Evolutionary conservation across 495 filamentous ascomycete genomes (phyloP).

Genomic region (Podospora australis): DNA sequence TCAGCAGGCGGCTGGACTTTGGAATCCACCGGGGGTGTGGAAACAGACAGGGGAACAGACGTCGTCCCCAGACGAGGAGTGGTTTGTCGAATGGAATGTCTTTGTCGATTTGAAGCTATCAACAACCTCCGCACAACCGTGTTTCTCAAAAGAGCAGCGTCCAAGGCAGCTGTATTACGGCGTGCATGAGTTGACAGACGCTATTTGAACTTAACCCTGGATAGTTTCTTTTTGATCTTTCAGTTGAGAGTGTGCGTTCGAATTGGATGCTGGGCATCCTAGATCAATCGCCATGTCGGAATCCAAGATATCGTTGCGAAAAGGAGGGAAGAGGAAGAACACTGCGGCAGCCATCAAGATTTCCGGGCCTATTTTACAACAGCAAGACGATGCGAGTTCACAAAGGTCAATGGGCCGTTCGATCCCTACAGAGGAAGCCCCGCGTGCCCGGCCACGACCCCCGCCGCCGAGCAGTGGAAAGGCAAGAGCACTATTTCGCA

Average conservation of each 20-base stretch:
- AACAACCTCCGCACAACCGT: no score
- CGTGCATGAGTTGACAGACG: conserved; percentile 4
- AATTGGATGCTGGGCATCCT: conserved; percentile 1
- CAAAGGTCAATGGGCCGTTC: conserved; percentile 31
- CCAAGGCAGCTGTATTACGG: neutral
- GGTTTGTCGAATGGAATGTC: no score
- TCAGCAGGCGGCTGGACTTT: neutral
- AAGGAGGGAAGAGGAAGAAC: conserved; percentile 64
- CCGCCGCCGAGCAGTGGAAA: conserved; percentile 38
- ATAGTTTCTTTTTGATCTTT: no score
- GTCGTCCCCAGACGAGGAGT: no score
- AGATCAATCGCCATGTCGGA: conserved; percentile 48
- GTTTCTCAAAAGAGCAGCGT: no score
- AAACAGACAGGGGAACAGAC: conserved; percentile 8
- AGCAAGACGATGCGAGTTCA: conserved; percentile 27
- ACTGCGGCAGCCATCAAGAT: conserved; percentile 77
- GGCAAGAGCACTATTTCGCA: conserved; percentile 21
- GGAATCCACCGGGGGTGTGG: neutral
- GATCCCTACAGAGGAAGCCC: conserved; percentile 21
- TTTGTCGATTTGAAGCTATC: neutral
- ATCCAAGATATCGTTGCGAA: conserved; percentile 81
- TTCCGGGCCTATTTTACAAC: conserved; percentile 51
- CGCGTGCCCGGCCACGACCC: conserved; percentile 35
- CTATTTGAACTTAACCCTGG: no score
- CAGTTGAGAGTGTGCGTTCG: no score